Evolutionary conservation across 2,329 filamentous ascomycete species (phyloP).

Genomic region (Pseudocercospora cruenta): DNA sequence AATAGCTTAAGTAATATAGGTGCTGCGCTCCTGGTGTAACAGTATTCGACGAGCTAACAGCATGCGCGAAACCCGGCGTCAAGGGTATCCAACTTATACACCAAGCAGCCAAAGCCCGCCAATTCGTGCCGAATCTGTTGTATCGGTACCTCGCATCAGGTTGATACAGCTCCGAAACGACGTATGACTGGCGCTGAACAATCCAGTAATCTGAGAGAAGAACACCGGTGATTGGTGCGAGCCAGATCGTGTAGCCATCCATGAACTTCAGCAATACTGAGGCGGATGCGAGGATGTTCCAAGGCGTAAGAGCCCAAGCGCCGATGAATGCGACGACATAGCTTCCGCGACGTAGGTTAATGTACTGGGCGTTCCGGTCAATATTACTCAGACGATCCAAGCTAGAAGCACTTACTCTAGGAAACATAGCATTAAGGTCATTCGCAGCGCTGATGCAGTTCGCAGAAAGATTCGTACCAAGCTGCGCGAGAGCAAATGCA

Average conservation of each 20-base stretch:
- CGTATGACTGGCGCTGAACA: conserved; percentile 26
- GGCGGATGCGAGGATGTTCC: conserved; percentile 49
- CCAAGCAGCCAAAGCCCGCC: conserved; percentile 31
- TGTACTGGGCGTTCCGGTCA: conserved; percentile 39
- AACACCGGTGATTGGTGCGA: conserved; percentile 46
- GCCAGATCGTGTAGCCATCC: conserved; percentile 47
- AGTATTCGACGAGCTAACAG: conserved; percentile 16
- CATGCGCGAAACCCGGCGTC: conserved; percentile 29
- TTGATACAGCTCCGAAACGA: conserved; percentile 33
- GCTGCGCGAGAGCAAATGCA: conserved; percentile 17
- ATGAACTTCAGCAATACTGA: conserved; percentile 48
- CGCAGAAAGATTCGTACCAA: conserved; percentile 29
- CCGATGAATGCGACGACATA: conserved; percentile 45
- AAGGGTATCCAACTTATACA: conserved; percentile 28
- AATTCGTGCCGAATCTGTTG: conserved; percentile 29
- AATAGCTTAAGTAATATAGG: conserved; percentile 30
- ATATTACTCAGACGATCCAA: background rate
- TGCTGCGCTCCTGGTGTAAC: conserved; percentile 22
- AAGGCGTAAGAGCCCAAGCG: conserved; percentile 44
- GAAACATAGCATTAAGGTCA: conserved; percentile 29
- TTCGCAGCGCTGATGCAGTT: conserved; percentile 32
- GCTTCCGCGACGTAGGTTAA: conserved; percentile 44
- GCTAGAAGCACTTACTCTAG: conserved; percentile 3
- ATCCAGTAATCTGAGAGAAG: conserved; percentile 46
- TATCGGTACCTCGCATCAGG: conserved; percentile 33